Conservation (phyloP, 139 green algal species). For the Nannochloris sp. region DNA sequence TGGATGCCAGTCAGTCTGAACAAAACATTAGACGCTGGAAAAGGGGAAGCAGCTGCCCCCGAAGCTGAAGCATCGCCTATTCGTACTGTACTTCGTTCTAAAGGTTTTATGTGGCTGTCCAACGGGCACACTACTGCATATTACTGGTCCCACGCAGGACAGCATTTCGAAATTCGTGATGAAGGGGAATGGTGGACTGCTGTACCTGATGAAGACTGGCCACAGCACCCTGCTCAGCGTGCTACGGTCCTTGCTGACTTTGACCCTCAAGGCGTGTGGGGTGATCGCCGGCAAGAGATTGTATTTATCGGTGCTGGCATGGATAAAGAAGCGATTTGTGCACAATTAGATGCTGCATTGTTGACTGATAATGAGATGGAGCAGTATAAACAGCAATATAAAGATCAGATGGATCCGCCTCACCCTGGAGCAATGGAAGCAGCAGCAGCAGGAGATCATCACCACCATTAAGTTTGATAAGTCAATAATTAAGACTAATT, state of each 20-base stretch:
- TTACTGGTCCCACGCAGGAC: slow-evolving; percentile 87
- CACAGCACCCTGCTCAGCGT: slow-evolving; percentile 40
- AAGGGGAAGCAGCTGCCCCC: slow-evolving; percentile 11
- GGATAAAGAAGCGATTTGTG: slow-evolving; percentile 66
- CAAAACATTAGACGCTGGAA: slow-evolving; percentile 44
- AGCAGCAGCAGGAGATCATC: too few species aligned
- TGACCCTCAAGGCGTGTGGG: slow-evolving; percentile 32
- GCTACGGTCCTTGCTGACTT: slow-evolving; percentile 67
- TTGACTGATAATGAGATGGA: slow-evolving; percentile 70
- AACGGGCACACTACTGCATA: slow-evolving; percentile 74
- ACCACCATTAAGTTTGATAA: too few species aligned
- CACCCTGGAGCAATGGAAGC: too few species aligned
- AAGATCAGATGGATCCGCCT: neutral
- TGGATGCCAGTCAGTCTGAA: slow-evolving; percentile 84
- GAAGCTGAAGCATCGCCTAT: slow-evolving; percentile 59
- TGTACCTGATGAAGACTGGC: slow-evolving; percentile 75
- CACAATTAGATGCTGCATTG: slow-evolving; percentile 73
- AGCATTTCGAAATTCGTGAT: slow-evolving; percentile 91
- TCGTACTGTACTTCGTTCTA: slow-evolving; percentile 79
- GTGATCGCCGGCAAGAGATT: slow-evolving; percentile 88
- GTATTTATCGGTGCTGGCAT: slow-evolving; percentile 89
- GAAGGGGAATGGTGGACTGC: slow-evolving; percentile 75
- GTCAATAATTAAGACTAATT: too few species aligned
- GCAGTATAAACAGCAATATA: slow-evolving; percentile 40
- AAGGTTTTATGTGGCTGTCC: slow-evolving; percentile 91